Base-by-base conservation (phyloP, 768 basidiomycete genomes). In the Kwoniella pini region DNA sequence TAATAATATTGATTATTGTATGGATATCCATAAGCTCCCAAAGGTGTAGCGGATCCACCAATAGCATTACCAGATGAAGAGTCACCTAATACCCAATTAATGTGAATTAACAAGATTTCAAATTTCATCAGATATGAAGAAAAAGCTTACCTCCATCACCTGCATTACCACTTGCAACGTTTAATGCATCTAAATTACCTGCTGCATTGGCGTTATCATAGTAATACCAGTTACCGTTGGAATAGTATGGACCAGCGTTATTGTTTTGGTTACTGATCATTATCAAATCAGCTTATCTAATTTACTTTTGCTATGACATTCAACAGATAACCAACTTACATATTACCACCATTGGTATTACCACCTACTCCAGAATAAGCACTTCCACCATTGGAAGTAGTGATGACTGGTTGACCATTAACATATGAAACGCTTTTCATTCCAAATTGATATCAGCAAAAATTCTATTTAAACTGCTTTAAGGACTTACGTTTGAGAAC, bases 321-420 rank as follows among this genome's bases (percentile, higher is more conserved):
- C 19, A 56, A n/a, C 5, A 33, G n/a, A n/a, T 45, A n/a, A 2
- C 26, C 31, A 22, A 68, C 63, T 68, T 27, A 71, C 70, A 64
- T 59, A 57, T 57, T 57, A 57, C 70, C 70, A 46, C 64, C 70
- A 50, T 71, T 69, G 52, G 70, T 58, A 38, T 67, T 61, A 10
- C 70, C 70, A n/a, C 70, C 70, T 21, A 71, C 67, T 60, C 70
- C 70, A 27, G 70, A 64, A 63, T 71, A 71, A 2, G 70, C 70
- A 48, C 48, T 65, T 19, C 70, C 70, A 33, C 67, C 70, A 28
- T 67, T 63, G 9, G 62, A 57, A 21, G 55, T 43, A 21, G 57
- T 59, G 50, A 57, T 31, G 33, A 59, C 63, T 11, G 63, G 63
- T 44, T 54, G 54, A 19, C 63, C 63, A 22, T 64, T 59, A 22